Base-by-base conservation (phyloP, 495 filamentous ascomycete genomes). In the Talaromyces trachyspermus region DNA sequence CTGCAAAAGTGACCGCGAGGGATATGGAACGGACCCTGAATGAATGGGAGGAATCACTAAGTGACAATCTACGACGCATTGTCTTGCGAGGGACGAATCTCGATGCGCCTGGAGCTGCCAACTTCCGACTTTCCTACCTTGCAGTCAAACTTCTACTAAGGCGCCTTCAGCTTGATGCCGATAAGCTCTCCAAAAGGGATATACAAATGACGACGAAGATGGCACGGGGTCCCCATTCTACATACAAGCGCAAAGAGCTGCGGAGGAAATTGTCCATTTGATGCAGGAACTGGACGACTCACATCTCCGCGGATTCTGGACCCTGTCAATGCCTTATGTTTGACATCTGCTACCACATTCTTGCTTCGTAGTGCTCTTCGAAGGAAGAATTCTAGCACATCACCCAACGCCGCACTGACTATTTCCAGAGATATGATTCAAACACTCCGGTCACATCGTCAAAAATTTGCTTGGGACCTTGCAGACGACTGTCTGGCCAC, bases 51-150 rank as follows among this genome's bases (percentile, higher is more conserved):
- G 55, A 51, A 6, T 56, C 54, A 4, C 44, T 56, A 29, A 53
- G 33, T 26, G 55, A 52, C 20, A 52, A 60, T 14, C 46, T 58
- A 33, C 60, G 55, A 12, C 55, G 32, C 15, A 43, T 63, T 8
- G 39, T 60, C n/a, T 29, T 57, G 11, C 51, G 55, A 10, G 55
- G 57, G n/a, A 55, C 41, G 11, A 26, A 52, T 12, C 36, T 63
- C 0, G 17, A 52, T n/a, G 33, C 49, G 7, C 54, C 58, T 0
- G 67, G 67, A 0, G 57, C 63, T 1, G 57, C 63, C 15, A 71
- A 71, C 36, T 56, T 71, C 26, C 64, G 65, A 27, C 55, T 71
- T 8, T 55, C 57, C 11, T 66, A 66, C 43, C 53, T 71, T 0
- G 57, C 63, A 7, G 59, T 65, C 18, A 58, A 59, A 18, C 55